Conservation (phyloP, 345 rosid genomes). For the Turnera subulata region DNA sequence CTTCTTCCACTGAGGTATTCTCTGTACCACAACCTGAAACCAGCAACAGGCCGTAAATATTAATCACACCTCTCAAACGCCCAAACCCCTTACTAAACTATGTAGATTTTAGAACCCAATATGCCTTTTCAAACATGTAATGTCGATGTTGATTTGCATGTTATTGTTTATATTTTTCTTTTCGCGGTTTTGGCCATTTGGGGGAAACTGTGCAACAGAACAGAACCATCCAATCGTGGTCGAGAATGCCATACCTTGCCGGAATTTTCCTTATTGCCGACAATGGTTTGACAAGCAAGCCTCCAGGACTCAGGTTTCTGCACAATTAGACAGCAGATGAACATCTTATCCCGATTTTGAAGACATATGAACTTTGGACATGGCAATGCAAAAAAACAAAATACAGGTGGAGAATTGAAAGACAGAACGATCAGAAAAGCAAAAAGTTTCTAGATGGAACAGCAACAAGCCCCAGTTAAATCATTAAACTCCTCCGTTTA, state of each 20-base stretch:
- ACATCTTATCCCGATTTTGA: not conserved
- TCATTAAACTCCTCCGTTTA: too few species aligned
- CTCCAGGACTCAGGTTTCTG: constrained; percentile 92
- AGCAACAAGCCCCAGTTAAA: too few species aligned
- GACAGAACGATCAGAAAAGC: too few species aligned
- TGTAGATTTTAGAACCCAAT: not conserved
- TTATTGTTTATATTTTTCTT: too few species aligned
- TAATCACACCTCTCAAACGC: too few species aligned
- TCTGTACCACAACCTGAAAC: constrained; percentile 70
- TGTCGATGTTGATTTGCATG: too few species aligned
- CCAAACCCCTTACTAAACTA: too few species aligned
- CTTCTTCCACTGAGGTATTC: constrained; percentile 92
- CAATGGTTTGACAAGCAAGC: constrained; percentile 87
- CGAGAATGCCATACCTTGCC: constrained; percentile 54
- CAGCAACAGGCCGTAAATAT: constrained; percentile 1
- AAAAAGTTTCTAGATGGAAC: too few species aligned
- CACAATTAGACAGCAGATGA: not conserved
- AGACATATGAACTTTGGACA: not conserved
- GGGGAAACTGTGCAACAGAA: too few species aligned
- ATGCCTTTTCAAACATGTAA: not conserved
- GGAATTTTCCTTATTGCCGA: constrained; percentile 76
- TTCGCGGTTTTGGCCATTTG: too few species aligned
- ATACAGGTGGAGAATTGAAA: too few species aligned
- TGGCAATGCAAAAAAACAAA: too few species aligned
- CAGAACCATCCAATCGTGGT: not conserved